These are phyloP conservation scores for Croton setiger DNA, from an alignment of 441 rosid species.

Conservation along the genomic window DNA sequence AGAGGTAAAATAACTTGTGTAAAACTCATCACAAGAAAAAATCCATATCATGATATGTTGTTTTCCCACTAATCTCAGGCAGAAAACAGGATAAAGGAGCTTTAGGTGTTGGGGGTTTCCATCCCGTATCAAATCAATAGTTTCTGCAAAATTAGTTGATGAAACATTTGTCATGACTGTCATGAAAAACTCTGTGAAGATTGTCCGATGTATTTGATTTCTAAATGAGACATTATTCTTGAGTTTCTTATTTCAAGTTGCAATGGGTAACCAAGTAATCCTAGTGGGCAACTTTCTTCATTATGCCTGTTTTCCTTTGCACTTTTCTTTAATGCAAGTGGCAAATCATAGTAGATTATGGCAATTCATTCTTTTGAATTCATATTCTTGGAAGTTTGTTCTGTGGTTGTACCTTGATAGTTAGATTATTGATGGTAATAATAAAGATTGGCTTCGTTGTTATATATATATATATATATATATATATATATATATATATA, in stretches of 20 bases:
- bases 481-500: not conserved
- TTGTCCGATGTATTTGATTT: not conserved
- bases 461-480: not conserved
- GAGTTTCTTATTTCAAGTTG: not conserved
- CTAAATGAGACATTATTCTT: too few species aligned
- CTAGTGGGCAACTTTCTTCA: not conserved
- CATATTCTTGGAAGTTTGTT: not conserved
- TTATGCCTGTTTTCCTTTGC: not conserved
- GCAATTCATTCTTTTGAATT: not conserved
- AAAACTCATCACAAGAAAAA: not conserved
- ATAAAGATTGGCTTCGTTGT: too few species aligned
- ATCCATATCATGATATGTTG: not conserved
- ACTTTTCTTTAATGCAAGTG: not conserved
- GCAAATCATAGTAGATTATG: not conserved
- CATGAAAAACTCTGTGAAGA: not conserved
- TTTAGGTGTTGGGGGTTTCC: not conserved
- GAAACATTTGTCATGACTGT: not conserved
- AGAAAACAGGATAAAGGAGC: not conserved
- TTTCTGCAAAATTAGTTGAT: not conserved
- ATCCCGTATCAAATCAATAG: not conserved
- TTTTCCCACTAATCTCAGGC: not conserved
- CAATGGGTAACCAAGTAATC: not conserved
- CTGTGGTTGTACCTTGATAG: not conserved
- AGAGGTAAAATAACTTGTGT: conserved; percentile 38
- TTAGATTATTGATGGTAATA: not conserved